These are phyloP conservation scores for Nannochloropsis salina DNA, from an alignment of 108 stramenopile genomes.

Conservation along the genomic window DNA sequence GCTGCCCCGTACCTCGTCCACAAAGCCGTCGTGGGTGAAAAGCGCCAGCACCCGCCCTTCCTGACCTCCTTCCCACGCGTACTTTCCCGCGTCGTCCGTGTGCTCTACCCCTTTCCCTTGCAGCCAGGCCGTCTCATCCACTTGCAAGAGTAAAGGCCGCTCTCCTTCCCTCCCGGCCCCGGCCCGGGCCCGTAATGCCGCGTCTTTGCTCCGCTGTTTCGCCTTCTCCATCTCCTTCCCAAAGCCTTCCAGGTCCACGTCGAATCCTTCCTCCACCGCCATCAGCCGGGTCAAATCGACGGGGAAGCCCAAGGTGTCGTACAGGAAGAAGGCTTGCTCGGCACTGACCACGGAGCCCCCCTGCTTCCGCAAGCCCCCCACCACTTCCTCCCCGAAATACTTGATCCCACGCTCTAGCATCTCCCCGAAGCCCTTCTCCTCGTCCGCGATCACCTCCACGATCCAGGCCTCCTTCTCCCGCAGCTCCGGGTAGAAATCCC, in stretches of 20 bases:
- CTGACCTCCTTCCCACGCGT: conserved; percentile 66
- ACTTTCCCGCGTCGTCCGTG: conserved; percentile 84
- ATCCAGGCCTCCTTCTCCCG: conserved; percentile 39
- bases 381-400: conserved; percentile 49
- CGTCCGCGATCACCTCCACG: conserved; percentile 42
- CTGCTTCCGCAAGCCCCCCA: conserved; percentile 22
- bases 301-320: conserved; percentile 56
- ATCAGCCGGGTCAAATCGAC: conserved; percentile 53
- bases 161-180: conserved; percentile 63
- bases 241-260: conserved; percentile 16
- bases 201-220: not conserved
- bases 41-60: conserved; percentile 68
- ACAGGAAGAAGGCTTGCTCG: conserved; percentile 49
- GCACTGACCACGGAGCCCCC: conserved; percentile 33
- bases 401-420: conserved; percentile 52
- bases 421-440: conserved; percentile 49
- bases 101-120: conserved; percentile 62
- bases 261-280: conserved; percentile 42
- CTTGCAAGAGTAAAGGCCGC: conserved; percentile 85
- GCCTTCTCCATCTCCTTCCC: conserved; percentile 22
- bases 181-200: not conserved
- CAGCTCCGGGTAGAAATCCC: conserved; percentile 45
- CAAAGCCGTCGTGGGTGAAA: conserved; percentile 63
- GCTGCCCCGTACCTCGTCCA: conserved; percentile 32
- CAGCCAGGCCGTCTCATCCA: conserved; percentile 87